Conservation (phyloP, 805 yeast species). For the Starmerella stigmatis region DNA sequence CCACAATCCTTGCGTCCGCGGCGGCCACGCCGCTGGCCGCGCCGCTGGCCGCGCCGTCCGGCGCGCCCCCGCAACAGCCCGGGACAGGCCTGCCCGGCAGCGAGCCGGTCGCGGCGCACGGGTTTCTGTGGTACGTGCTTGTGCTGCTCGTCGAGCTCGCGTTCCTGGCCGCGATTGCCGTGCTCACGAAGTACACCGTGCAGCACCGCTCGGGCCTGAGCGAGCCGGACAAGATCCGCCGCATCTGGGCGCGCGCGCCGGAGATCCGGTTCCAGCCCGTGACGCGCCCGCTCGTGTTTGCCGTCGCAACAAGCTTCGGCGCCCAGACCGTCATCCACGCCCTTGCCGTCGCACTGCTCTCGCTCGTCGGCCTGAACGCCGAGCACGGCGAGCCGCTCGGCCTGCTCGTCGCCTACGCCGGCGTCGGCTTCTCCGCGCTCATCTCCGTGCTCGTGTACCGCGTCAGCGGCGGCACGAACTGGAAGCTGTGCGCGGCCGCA, state of each 20-base stretch:
- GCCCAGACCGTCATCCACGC: constrained; percentile 22
- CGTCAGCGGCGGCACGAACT: constrained; percentile 24
- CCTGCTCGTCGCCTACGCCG: constrained; percentile 4
- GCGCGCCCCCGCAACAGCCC: not conserved
- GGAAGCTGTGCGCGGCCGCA: constrained; percentile 17
- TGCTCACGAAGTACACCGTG: constrained; percentile 23
- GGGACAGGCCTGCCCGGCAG: not conserved
- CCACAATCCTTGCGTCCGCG: too few species aligned
- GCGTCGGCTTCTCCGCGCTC: constrained; percentile 15
- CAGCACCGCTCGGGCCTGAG: constrained; percentile 25
- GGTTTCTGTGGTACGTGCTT: constrained; percentile 14
- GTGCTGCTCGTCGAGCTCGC: constrained; percentile 18
- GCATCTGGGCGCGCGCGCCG: constrained; percentile 27
- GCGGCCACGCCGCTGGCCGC: too few species aligned
- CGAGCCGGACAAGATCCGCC: constrained; percentile 27
- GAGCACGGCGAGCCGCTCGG: constrained; percentile 2
- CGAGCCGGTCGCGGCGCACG: not conserved
- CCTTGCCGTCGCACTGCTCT: constrained; percentile 8
- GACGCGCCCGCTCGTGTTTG: constrained; percentile 21
- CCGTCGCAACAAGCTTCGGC: constrained; percentile 25
- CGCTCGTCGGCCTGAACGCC: constrained; percentile 11
- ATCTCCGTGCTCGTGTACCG: constrained; percentile 24
- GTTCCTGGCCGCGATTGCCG: constrained; percentile 17
- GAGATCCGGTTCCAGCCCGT: constrained; percentile 28
- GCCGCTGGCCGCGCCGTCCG: too few species aligned